These are phyloP conservation scores for Hypocreales sp. DNA, from an alignment of 2,329 filamentous ascomycete genomes.

Conservation along the genomic window DNA sequence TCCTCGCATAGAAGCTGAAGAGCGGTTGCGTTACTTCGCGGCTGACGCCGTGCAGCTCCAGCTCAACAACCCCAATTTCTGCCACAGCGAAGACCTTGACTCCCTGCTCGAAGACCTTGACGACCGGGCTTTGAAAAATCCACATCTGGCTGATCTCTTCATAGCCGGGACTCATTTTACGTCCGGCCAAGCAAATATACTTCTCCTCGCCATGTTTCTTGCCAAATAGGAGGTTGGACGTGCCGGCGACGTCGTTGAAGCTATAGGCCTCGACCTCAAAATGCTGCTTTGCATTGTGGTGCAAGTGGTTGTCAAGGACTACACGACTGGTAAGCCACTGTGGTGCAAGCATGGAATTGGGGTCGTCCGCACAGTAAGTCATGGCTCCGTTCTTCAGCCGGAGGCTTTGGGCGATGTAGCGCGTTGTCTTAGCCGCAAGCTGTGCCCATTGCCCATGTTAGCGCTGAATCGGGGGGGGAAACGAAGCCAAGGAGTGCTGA, in stretches of 20 bases:
- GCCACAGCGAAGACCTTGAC: neutral
- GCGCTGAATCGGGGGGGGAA: neutral
- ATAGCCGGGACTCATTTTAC: neutral
- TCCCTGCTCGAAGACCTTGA: neutral
- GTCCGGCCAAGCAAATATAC: neutral
- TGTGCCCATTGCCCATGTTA: neutral
- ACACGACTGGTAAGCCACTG: too few species aligned
- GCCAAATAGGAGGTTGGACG: neutral
- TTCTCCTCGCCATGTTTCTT: neutral
- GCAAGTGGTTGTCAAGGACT: slow-evolving; percentile 1
- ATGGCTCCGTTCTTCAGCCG: neutral
- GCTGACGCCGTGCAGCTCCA: neutral
- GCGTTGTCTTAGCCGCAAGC: neutral
- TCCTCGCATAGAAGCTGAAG: neutral
- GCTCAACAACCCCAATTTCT: neutral
- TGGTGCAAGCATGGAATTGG: too few species aligned
- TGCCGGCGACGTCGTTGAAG: neutral
- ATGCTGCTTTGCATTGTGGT: neutral
- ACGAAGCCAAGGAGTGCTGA: neutral
- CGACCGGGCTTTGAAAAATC: neutral
- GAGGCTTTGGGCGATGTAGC: slow-evolving; percentile 1
- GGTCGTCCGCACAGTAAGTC: neutral
- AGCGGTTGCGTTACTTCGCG: neutral
- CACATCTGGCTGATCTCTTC: neutral
- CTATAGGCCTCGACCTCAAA: neutral